Conservation (phyloP, 169 alveolate species). For the Plasmodium gonderi region DNA sequence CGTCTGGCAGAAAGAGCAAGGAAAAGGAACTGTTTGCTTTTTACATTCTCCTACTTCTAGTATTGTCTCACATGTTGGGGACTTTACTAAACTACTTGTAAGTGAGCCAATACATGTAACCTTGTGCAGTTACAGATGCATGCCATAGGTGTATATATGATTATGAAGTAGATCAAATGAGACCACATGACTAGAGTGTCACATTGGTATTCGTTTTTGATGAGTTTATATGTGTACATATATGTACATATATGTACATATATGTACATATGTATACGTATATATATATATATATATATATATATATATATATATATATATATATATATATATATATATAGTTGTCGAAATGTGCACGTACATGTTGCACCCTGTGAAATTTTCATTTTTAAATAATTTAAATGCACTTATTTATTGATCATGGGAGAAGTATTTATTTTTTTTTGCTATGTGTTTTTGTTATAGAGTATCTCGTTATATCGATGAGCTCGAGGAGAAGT, state of each 20-base stretch:
- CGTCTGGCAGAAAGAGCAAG: not conserved
- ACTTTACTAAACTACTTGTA: conserved; percentile 48
- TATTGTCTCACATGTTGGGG: conserved; percentile 36
- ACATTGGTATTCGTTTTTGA: too few relatives aligned
- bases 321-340: not conserved
- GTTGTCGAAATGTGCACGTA: not conserved
- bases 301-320: not conserved
- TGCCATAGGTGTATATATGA: too few relatives aligned
- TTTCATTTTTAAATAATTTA: too few relatives aligned
- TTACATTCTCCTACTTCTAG: conserved; percentile 11
- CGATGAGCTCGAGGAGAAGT: not conserved
- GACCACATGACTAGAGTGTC: too few relatives aligned
- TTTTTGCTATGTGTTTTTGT: not conserved
- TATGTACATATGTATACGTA: not conserved
- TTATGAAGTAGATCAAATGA: too few relatives aligned
- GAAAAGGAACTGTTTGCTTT: conserved; percentile 15
- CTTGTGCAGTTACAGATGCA: too few relatives aligned
- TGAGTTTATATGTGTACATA: not conserved
- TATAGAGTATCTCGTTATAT: conserved; percentile 8
- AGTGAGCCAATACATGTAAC: not conserved
- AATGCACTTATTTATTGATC: not conserved
- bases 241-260: not conserved
- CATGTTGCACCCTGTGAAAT: not conserved
- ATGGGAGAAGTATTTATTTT: not conserved
- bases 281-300: too few relatives aligned